These are phyloP conservation scores for Akebia trifoliata DNA, from an alignment of 164 flowering plant genomes.

Conservation along the genomic window DNA sequence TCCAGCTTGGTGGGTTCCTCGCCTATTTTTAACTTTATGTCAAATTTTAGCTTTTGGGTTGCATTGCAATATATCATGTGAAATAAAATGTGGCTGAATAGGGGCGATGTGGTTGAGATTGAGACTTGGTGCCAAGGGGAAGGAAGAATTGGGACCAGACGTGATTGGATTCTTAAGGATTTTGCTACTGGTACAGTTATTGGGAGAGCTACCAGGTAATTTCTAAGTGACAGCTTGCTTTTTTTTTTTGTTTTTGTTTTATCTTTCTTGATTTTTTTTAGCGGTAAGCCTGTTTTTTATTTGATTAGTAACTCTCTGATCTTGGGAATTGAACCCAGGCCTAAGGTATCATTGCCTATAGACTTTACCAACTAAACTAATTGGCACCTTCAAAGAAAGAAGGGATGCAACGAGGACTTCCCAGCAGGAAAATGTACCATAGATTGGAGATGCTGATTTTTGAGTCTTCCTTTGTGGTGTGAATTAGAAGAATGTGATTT, in stretches of 20 bases:
- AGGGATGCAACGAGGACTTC: too few species aligned
- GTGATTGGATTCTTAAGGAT: conserved; percentile 95
- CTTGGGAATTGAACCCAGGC: too few species aligned
- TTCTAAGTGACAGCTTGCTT: background rate
- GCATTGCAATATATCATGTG: background rate
- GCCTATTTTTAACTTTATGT: conserved; percentile 1
- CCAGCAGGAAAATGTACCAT: too few species aligned
- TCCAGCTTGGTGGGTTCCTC: conserved; percentile 77
- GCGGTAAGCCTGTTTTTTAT: too few species aligned
- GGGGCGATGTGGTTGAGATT: conserved; percentile 96
- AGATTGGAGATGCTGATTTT: too few species aligned
- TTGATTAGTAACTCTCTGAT: too few species aligned
- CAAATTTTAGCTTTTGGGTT: background rate
- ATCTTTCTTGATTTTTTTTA: background rate
- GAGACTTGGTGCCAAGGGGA: conserved; percentile 98
- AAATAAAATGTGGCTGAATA: conserved; percentile 20
- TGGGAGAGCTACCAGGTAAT: conserved; percentile 96
- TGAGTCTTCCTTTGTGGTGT: too few species aligned
- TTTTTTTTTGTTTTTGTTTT: background rate
- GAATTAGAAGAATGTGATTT: too few species aligned
- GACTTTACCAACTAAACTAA: too few species aligned
- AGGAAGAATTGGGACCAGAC: conserved; percentile 89
- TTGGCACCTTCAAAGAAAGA: too few species aligned
- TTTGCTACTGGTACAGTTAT: conserved; percentile 72
- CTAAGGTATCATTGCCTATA: too few species aligned